Base-by-base conservation (phyloP, 768 basidiomycete genomes). In the Vararia minispora region DNA sequence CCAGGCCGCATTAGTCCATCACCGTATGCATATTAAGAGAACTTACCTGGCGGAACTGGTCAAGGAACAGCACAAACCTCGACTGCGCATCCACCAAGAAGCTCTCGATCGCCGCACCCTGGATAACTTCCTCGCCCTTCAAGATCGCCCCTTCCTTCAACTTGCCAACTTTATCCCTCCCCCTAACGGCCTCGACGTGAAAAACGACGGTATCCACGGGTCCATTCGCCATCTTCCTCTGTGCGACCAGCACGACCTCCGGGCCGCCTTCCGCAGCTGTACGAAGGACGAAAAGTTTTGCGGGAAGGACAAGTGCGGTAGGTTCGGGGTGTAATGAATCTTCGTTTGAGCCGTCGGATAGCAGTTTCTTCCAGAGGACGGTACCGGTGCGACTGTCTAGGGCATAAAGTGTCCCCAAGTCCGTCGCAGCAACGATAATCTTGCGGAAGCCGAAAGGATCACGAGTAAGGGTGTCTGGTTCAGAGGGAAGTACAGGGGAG, bases 371-470 rank as follows among this genome's bases (percentile, higher is more conserved):
- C 91, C 91, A 97, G 2, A 94, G 52, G 22, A 88, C 65, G 2
- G 69, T 63, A 0, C 91, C 91, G 30, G 66, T 82, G 8, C 75
- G 71, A 1, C 85, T 81, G 49, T 95, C 89, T 29, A 97, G 58
- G 0, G 78, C 91, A 50, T 77, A 89, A 0, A 91, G 47, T 50
- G 87, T 89, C 2, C 89, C 88, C 21, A 70, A 64, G 1, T 63
- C 47, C 3, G 84, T 88, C 0, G 77, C 82, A 5, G 65, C 69
- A 4, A 94, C 71, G 31, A 92, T 71, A 21, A 95, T 57, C 53
- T 95, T 87, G 26, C 81, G 69, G 60, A 95, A 88, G 0, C 89
- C 90, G 53, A 92, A 94, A 0, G 77, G 58, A 51, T 92, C 89
- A 4, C 86, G 74, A 41, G 65, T 61, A 1, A 79, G 63, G 0